Evolutionary conservation across 2,329 filamentous ascomycete species (phyloP), one percentile per base, ranked within the genome.

Genomic region (Leptographium radiaticola): DNA sequence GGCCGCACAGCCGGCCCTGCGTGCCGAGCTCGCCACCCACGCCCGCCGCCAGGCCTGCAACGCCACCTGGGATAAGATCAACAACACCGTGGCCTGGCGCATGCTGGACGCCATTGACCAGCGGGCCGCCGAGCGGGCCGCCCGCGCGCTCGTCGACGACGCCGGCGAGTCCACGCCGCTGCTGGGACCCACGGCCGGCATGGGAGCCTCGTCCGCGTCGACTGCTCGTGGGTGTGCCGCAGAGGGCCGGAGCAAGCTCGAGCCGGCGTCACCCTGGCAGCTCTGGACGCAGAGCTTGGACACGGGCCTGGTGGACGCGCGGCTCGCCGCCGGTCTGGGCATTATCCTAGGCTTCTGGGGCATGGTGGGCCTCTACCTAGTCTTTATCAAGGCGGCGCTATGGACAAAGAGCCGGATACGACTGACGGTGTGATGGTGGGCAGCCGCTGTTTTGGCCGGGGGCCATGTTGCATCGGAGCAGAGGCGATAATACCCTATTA

Each of bases 31-130:
- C 68, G 67, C 70, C 2, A 54, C 56, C 0, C 68, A 71, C 10
- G 75, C 80, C 1, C 72, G 81, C 52, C 62, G 64, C 20, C 76
- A 81, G 57, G 83, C 82, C 0, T 76, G 77, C 56, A 73, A 81
- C 49, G 81, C 79, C 3, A 86, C 81, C 0, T 87, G 83, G 84
- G 81, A 85, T 55, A 83, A 77, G 67, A 84, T 86, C 65, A 84
- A 84, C 67, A 83, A 84, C 60, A 79, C 77, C 49, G 83, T 85
- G 1, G 83, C 83, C 4, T 80, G 79, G 74, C 75, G 78, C 55
- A 78, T 86, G 68, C 69, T 74, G 4, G 73, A 77, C 51, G 70
- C 68, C n/a, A 75, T 79, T 49, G 69, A 72, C 16, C 69, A 75
- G 47, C 66, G 75, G 25, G 66, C 69, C 49, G 63, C 59, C 31